A percentile compares a stretch with the other conserved stretches of the same genome.
phyloP scores from a whole-genome alignment of 257 asterid genomes.

The Penstemon barbatus region DNA sequence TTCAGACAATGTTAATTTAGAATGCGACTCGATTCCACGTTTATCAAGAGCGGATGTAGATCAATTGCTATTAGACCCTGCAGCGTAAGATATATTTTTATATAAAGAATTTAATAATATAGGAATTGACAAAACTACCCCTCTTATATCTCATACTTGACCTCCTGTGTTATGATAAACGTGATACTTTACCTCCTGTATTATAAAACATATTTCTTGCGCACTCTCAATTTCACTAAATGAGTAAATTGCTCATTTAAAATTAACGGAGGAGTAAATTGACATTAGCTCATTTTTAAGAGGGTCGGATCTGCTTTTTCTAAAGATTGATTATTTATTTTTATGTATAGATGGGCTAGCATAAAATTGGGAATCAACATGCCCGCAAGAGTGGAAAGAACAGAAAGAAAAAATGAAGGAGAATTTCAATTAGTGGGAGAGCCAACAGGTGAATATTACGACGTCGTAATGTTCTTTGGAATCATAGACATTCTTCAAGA shows the following conservation, averaged over 20 bases:
- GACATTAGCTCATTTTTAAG: too few relatives aligned
- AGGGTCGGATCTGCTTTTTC: too few relatives aligned
- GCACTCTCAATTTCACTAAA: too few relatives aligned
- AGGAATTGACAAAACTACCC: too few relatives aligned
- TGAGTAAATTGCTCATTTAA: too few relatives aligned
- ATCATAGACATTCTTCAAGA: constrained; percentile 96
- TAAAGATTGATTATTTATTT: too few relatives aligned
- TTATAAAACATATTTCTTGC: too few relatives aligned
- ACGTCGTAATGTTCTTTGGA: constrained; percentile 80
- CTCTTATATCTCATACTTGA: too few relatives aligned
- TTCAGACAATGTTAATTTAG: constrained; percentile 61
- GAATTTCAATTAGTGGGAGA: constrained; percentile 81
- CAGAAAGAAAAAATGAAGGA: constrained; percentile 54
- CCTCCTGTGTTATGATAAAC: too few relatives aligned
- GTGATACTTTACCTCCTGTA: too few relatives aligned
- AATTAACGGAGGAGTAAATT: too few relatives aligned
- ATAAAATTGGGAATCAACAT: constrained; percentile 79
- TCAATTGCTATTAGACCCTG: constrained; percentile 71
- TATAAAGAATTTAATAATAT: too few relatives aligned
- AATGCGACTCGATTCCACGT: constrained; percentile 57
- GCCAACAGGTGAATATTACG: constrained; percentile 86
- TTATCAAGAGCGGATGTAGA: constrained; percentile 74
- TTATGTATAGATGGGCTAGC: constrained; percentile 68
- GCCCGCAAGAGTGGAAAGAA: constrained; percentile 92
- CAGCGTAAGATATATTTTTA: constrained; percentile 49